Evolutionary conservation across 2,329 filamentous ascomycete species (phyloP).

Genomic region (Neonectria hederae): DNA sequence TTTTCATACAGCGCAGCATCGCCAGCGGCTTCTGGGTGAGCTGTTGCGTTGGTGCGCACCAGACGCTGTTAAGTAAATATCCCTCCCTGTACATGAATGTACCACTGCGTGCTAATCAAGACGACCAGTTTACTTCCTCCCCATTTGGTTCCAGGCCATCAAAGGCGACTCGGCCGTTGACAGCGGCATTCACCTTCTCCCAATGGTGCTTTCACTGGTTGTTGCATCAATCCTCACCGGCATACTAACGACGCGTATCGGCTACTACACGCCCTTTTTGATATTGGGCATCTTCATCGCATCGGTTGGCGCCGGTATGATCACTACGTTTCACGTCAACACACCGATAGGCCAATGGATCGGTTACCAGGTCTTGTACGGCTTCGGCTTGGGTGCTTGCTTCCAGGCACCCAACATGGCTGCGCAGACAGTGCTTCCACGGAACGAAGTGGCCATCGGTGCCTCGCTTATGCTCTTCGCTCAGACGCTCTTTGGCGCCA

Average conservation of each 20-base stretch:
- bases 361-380: conserved; percentile 51
- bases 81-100: no score
- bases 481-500: conserved; percentile 54
- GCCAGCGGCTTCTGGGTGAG: conserved; percentile 45
- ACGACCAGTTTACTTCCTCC: conserved; percentile 53
- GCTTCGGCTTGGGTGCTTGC: conserved; percentile 53
- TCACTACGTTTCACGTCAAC: conserved; percentile 49
- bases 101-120: no score
- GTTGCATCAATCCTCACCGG: conserved; percentile 40
- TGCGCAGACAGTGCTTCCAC: conserved; percentile 51
- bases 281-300: conserved; percentile 46
- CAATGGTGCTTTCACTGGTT: conserved; percentile 42
- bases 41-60: conserved; percentile 41
- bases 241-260: conserved; percentile 40
- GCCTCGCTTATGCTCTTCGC: conserved; percentile 57
- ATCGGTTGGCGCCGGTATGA: conserved; percentile 54
- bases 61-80: conserved; percentile 35
- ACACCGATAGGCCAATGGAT: conserved; percentile 36
- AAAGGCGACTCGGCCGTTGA: conserved; percentile 45
- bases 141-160: conserved; percentile 62
- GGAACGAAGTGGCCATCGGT: conserved; percentile 56
- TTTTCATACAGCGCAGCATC: conserved; percentile 54
- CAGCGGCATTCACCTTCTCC: conserved; percentile 44
- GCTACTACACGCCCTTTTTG: conserved; percentile 56
- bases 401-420: conserved; percentile 55